Evolutionary conservation across 768 basidiomycete genomes (phyloP).

Genomic region (Boletus patriciae): DNA sequence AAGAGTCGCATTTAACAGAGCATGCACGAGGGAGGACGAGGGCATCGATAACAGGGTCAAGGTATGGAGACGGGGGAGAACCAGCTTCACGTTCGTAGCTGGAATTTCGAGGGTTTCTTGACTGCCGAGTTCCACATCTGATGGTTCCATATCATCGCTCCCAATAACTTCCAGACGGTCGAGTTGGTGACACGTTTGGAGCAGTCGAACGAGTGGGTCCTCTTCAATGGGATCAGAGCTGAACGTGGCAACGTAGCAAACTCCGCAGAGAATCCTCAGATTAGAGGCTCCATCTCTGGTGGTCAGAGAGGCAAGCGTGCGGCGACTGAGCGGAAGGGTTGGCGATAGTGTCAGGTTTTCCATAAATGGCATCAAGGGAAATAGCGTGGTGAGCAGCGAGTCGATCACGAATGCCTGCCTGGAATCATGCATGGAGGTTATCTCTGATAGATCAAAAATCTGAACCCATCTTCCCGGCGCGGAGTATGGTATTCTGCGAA

Average conservation of each 20-base stretch:
- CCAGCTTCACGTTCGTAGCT: constrained; percentile 39
- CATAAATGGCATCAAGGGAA: constrained; percentile 69
- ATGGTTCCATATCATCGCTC: constrained; percentile 55
- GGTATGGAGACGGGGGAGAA: constrained; percentile 57
- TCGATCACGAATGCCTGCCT: constrained; percentile 56
- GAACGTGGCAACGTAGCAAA: constrained; percentile 47
- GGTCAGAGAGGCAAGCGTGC: constrained; percentile 53
- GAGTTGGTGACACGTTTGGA: constrained; percentile 55
- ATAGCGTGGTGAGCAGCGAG: constrained; percentile 59
- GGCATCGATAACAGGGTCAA: constrained; percentile 67
- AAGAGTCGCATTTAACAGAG: constrained; percentile 58
- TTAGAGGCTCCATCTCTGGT: constrained; percentile 50
- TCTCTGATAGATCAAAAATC: constrained; percentile 63
- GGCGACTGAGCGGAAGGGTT: constrained; percentile 58
- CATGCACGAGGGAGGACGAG: constrained; percentile 59
- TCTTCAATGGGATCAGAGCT: constrained; percentile 34
- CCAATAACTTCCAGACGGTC: constrained; percentile 66
- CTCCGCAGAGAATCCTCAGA: constrained; percentile 53
- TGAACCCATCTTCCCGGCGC: constrained; percentile 88
- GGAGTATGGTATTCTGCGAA: constrained; percentile 83
- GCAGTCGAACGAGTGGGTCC: constrained; percentile 58
- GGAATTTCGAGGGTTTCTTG: constrained; percentile 23
- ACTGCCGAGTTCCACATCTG: constrained; percentile 42
- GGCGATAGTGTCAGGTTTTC: constrained; percentile 52
- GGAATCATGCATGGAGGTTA: constrained; percentile 44